Base-by-base conservation (phyloP, 192 early-diverging fungal genomes). In the Entomortierella beljakovae region DNA sequence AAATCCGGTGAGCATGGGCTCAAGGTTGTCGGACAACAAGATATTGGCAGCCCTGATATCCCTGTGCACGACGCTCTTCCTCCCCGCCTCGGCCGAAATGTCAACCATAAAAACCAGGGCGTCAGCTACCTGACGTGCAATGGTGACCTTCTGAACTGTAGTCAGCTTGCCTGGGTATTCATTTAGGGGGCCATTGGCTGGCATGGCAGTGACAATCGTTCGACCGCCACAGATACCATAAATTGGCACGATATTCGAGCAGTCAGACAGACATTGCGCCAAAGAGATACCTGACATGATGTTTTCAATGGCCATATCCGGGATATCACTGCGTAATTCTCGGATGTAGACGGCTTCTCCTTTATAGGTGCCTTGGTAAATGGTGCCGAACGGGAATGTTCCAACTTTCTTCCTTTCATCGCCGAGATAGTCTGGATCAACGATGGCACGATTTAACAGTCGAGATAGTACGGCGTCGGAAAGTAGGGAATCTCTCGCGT, bases 31-130 rank as follows among this genome's bases (percentile, higher is more conserved):
- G 9, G 23, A 16, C 25, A 70, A 28, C 59, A 70, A 56, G 42
- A 70, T 34, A 26, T 70, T 70, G 18, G 58, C 68, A 28, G 68
- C 68, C 58, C 68, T 70, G 57, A 70, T 70, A 56, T 70, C 68
- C 59, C 68, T 61, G 40, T 33, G 68, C 20, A 70, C 31, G 2
- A 70, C 52, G 49, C 58, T 18, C 23, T 26, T 57, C 25, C 26
- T 58, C 37, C 31, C 33, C 46, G n/a, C 33, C 0, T 56, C 54
- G 32, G 31, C 35, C 0, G 20, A 25, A 13, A 60, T 28, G 33
- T 70, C 68, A 38, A 61, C 58, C 50, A 70, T 32, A 16, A 13
- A 18, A 37, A 70, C 40, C 9, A 70, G 38, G 23, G 68, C 52
- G 46, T 70, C 68, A 37, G 68, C 68, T 25, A 70, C 52, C 31